Evolutionary conservation across 352 stramenopile species (phyloP).

Genomic region (Phytophthora kernoviae): DNA sequence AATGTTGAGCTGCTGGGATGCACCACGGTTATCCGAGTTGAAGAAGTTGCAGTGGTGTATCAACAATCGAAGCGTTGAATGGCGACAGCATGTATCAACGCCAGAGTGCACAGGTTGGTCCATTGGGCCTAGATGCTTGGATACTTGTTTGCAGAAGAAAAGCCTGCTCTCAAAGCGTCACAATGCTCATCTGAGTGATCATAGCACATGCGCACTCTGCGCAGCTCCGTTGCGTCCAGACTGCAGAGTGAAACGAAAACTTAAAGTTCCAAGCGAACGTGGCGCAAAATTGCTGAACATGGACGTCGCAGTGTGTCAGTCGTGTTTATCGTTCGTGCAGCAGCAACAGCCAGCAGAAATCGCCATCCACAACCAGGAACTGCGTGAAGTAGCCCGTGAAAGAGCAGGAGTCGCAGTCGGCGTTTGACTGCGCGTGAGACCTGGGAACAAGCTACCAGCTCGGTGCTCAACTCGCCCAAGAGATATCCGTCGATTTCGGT

Average conservation of each 20-base stretch:
- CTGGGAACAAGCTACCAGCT: background rate
- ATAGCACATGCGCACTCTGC: conserved; percentile 11
- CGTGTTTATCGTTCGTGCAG: conserved; percentile 9
- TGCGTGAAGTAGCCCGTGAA: background rate
- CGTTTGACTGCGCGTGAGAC: conserved; percentile 1
- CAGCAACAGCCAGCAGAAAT: conserved; percentile 8
- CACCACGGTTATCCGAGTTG: conserved; percentile 1
- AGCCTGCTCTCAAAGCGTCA: conserved; percentile 5
- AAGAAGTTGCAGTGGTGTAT: conserved; percentile 17
- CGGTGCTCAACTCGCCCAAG: background rate
- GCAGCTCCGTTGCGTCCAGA: conserved; percentile 4
- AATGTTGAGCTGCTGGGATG: conserved; percentile 1
- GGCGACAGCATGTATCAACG: background rate
- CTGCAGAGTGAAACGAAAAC: conserved; percentile 11
- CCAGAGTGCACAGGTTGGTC: background rate
- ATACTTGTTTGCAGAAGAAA: conserved; percentile 6
- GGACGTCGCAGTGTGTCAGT: conserved; percentile 8
- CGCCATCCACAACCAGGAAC: conserved; percentile 1
- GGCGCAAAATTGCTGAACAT: conserved; percentile 9
- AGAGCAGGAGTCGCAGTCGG: conserved; percentile 2
- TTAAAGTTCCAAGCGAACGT: conserved; percentile 3
- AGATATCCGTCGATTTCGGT: background rate
- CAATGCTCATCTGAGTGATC: conserved; percentile 9
- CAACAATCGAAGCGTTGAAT: background rate
- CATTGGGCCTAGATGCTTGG: background rate